These are phyloP conservation scores for Cichorium intybus DNA, from an alignment of 140 eudicot genomes.

Conservation along the genomic window DNA sequence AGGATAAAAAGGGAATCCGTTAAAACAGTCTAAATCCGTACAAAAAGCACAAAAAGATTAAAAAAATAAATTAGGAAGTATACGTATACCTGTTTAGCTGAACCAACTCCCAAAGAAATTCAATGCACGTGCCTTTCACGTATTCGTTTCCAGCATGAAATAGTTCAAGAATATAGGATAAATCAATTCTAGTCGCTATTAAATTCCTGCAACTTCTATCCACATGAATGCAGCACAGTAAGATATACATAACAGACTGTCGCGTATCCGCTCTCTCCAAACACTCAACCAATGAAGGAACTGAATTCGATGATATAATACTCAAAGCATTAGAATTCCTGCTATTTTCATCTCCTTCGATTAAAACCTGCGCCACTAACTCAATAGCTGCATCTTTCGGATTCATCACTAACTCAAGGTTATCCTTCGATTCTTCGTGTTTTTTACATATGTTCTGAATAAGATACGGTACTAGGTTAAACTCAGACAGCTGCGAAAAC, in stretches of 20 bases:
- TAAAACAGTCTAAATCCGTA: no score
- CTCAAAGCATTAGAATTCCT: constrained; percentile 41
- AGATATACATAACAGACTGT: constrained; percentile 49
- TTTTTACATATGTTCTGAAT: constrained; percentile 43
- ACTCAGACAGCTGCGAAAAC: constrained; percentile 53
- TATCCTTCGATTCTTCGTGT: constrained; percentile 35
- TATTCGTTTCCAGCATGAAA: constrained; percentile 80
- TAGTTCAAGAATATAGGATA: constrained; percentile 70
- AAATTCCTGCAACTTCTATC: constrained; percentile 61
- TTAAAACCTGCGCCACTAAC: constrained; percentile 59
- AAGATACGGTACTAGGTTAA: constrained; percentile 42
- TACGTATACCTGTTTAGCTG: constrained; percentile 67
- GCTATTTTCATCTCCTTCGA: constrained; percentile 63
- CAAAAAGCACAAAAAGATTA: no score
- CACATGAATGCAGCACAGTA: constrained; percentile 57
- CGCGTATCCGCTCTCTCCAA: constrained; percentile 57
- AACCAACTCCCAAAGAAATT: constrained; percentile 74
- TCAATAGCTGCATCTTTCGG: constrained; percentile 77
- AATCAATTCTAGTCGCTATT: constrained; percentile 61
- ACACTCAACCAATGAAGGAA: constrained; percentile 56
- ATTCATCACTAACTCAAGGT: constrained; percentile 43
- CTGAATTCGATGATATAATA: constrained; percentile 49
- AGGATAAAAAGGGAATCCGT: no score
- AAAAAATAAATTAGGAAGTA: background rate
- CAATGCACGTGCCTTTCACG: constrained; percentile 68